These are phyloP conservation scores for Dichotomopilus funicola DNA, from an alignment of 2,329 filamentous ascomycete species.

Conservation along the genomic window DNA sequence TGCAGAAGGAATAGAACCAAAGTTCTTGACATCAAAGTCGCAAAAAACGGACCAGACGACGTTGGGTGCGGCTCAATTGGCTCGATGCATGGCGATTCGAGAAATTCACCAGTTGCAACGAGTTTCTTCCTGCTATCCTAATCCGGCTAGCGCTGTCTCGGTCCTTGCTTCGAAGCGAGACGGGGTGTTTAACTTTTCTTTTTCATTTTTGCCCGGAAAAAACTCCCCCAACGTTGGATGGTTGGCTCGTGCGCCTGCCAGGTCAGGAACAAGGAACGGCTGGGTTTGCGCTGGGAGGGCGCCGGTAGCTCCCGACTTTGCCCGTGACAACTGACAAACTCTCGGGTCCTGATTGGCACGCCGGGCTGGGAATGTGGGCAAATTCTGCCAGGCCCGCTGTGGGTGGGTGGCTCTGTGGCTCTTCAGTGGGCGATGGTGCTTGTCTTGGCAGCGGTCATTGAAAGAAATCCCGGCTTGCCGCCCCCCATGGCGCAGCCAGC, in stretches of 20 bases:
- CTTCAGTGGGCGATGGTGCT: constrained; percentile 5
- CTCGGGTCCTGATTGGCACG: constrained; percentile 16
- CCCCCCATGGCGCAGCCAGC: not conserved
- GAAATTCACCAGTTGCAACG: constrained; percentile 10
- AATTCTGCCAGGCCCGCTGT: constrained; percentile 10
- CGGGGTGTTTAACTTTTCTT: not conserved
- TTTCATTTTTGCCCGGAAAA: not conserved
- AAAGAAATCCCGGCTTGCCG: constrained; percentile 18
- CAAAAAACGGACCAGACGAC: not conserved
- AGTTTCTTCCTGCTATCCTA: constrained; percentile 2
- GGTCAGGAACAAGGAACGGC: constrained; percentile 2
- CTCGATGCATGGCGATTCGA: not conserved
- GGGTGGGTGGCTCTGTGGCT: constrained; percentile 12
- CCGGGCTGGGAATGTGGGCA: not conserved
- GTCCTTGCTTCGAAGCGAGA: not conserved
- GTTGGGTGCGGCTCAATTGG: constrained; percentile 19
- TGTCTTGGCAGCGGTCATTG: constrained; percentile 20
- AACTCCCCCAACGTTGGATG: no score
- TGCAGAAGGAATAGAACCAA: no score
- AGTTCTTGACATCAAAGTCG: no score
- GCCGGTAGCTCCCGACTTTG: constrained; percentile 22
- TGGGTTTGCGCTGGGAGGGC: not conserved
- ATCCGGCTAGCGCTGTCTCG: constrained; percentile 8
- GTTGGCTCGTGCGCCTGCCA: not conserved
- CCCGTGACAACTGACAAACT: constrained; percentile 22